A percentile compares a stretch with the other conserved stretches of the same genome.
Conservation (phyloP, 176 grass and related monocot species). For the Metroxylon sagu region DNA sequence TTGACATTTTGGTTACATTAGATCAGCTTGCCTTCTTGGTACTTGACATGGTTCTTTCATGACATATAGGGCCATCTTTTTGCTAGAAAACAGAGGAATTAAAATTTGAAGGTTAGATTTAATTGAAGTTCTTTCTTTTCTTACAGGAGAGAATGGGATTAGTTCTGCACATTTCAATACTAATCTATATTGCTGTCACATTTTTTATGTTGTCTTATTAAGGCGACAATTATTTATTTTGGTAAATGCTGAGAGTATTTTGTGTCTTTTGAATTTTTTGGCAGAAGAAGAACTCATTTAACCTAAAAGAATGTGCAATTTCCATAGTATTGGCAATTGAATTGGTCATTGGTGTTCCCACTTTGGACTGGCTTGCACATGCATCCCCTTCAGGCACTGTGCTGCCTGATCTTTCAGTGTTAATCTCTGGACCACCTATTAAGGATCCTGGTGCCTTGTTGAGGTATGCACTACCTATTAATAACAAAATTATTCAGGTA, state of each 20-base stretch:
- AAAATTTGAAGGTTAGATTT: neutral
- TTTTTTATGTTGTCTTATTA: neutral
- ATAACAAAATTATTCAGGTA: slow-evolving; percentile 89
- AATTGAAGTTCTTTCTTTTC: neutral
- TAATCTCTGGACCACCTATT: slow-evolving; percentile 95
- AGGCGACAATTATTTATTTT: neutral
- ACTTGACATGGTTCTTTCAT: neutral
- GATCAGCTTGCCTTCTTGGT: neutral
- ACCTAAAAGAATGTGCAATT: slow-evolving; percentile 61
- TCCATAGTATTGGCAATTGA: slow-evolving; percentile 71
- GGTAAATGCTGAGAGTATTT: neutral
- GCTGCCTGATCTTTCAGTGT: slow-evolving; percentile 78
- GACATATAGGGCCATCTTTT: slow-evolving; percentile 8
- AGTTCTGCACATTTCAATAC: neutral
- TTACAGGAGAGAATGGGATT: neutral
- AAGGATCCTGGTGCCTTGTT: slow-evolving; percentile 97
- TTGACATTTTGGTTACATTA: too few species aligned
- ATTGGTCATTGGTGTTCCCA: slow-evolving; percentile 40
- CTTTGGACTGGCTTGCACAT: slow-evolving; percentile 32
- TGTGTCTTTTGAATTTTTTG: slow-evolving; percentile 4
- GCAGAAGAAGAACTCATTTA: slow-evolving; percentile 57
- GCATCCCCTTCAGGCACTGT: slow-evolving; percentile 46
- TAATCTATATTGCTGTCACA: neutral
- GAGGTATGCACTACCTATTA: slow-evolving; percentile 91
- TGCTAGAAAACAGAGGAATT: slow-evolving; percentile 1